Base-by-base conservation (phyloP, 2,329 filamentous ascomycete genomes). In the Diplodia intermedia region DNA sequence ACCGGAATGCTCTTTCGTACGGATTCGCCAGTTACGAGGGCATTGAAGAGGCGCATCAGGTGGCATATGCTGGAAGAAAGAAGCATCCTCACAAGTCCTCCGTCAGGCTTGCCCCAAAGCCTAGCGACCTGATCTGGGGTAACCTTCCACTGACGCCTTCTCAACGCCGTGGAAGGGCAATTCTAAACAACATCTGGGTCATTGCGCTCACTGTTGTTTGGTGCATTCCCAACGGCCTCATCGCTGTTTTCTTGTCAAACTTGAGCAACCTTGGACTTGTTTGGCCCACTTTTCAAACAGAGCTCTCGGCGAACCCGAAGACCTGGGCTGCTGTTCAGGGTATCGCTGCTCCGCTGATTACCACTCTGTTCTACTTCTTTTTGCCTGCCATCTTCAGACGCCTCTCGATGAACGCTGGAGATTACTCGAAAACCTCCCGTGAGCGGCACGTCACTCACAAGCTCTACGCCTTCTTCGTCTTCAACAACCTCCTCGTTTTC, bases 401-500 rank as follows among this genome's bases (percentile, higher is more conserved):
- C 26, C 84, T 99, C 47, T 91, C 93, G 6, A 90, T 93, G 69
- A 88, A 88, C 72, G 91, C 92, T 4, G 95, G 95, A 71, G 94
- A 98, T 76, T 86, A 91, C 71, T 97, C 93, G 57, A 99, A 98
- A 81, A 97, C 92, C 0, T 92, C 92, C 31, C 89, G 95, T 66
- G 95, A 99, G 78, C 87, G 93, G 36, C 94, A 98, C 78, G 95
- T 99, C 65, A 86, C 95, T 69, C 89, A 88, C 70, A 96, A 97
- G 79, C 86, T 99, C 2, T 99, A 96, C 80, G 87, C 91, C 20
- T 99, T 99, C 82, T 99, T 99, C 79, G 88, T 97, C 65, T 93
- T 99, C 84, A 99, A 99, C 86, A 98, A 98, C 76, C 80, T 99
- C 67, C 83, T 99, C 72, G 89, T 98, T 68, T 98, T 98, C 79